Percentiles rank a stretch among this genome's conserved stretches.
Evolutionary conservation across 2,329 filamentous ascomycete species (phyloP).

Genomic region (Berkeleyomyces rouxiae): DNA sequence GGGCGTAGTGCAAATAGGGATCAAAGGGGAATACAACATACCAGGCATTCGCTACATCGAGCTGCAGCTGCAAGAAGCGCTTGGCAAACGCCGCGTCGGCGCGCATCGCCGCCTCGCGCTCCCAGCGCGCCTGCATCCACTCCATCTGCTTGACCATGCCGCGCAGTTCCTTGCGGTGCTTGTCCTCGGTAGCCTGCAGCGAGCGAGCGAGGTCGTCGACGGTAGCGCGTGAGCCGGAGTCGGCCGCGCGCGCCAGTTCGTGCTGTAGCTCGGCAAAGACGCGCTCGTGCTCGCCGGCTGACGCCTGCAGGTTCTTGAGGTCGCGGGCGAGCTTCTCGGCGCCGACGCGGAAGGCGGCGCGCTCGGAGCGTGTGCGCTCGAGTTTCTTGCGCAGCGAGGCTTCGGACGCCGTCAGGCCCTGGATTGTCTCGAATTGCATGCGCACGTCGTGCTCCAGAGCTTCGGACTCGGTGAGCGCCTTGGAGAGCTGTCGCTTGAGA

Average conservation of each 20-base stretch:
- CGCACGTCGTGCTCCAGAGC: constrained; percentile 56
- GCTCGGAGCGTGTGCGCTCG: constrained; percentile 50
- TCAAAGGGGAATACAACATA: constrained; percentile 33
- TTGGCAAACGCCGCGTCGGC: constrained; percentile 75
- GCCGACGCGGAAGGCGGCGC: constrained; percentile 36
- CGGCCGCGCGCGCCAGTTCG: constrained; percentile 19
- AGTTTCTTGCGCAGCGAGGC: constrained; percentile 48
- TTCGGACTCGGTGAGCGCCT: constrained; percentile 47
- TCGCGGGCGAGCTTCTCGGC: constrained; percentile 39
- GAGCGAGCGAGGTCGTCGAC: constrained; percentile 20
- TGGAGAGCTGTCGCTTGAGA: constrained; percentile 42
- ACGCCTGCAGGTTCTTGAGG: constrained; percentile 29
- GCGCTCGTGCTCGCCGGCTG: constrained; percentile 17
- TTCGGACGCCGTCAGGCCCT: constrained; percentile 38
- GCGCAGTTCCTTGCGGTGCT: constrained; percentile 58
- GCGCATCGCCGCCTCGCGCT: constrained; percentile 65
- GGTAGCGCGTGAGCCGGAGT: constrained; percentile 14
- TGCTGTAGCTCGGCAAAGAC: not conserved
- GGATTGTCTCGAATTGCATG: constrained; percentile 50
- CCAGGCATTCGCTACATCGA: constrained; percentile 79
- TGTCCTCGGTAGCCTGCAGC: constrained; percentile 34
- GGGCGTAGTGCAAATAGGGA: not conserved
- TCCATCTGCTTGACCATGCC: constrained; percentile 80
- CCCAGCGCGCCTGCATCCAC: constrained; percentile 69
- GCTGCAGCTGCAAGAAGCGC: constrained; percentile 60